Base-by-base conservation (phyloP, 495 filamentous ascomycete species). In the Penicillium longicatenatum region DNA sequence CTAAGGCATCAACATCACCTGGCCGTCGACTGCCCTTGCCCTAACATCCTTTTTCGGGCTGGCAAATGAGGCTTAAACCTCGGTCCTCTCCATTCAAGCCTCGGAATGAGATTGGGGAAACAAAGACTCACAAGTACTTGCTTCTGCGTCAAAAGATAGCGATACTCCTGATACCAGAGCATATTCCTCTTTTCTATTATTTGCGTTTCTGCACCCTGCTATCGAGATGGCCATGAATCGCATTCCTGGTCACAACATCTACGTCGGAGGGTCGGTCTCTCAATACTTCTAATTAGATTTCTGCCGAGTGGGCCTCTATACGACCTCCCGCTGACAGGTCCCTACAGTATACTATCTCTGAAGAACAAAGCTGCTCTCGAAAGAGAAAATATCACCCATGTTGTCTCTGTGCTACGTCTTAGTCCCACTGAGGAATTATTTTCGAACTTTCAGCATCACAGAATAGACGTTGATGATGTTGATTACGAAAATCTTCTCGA, bases 381-480 rank as follows among this genome's bases (percentile, higher is more conserved):
- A 50, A 78, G 86, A 57, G 82, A 84, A 58, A 88, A 88, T 46
- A 91, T 98, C 70, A 97, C 92, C 3, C 93, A 97, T 74, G 79
- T 98, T 35, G 75, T 98, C n/a, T 96, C 93, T 2, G 91, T 91
- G 56, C 67, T 94, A 53, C 77, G 82, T 37, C 72, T 86, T 47
- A 75, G 84, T 39, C 37, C 37, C 50, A 80, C 85, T 51, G 67
- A 71, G 22, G 67, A 58, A 2, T 10, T 29, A 51, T 16, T 91
- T 86, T 67, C 73, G 67, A 24, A 53, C 14, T 91, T 86, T 67
- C 73, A 86, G 57, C 92, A 95, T 69, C 80, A 88, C 58, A 80
- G 81, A 59, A 87, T 98, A 65, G 86, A 92, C 58, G 85, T 96
- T 33, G 90, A 97, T 74, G 94, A 97, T 77, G 82, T 88, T 44